Evolutionary conservation across 2,329 filamentous ascomycete genomes (phyloP).

Genomic region (Cryphonectria parasitica): DNA sequence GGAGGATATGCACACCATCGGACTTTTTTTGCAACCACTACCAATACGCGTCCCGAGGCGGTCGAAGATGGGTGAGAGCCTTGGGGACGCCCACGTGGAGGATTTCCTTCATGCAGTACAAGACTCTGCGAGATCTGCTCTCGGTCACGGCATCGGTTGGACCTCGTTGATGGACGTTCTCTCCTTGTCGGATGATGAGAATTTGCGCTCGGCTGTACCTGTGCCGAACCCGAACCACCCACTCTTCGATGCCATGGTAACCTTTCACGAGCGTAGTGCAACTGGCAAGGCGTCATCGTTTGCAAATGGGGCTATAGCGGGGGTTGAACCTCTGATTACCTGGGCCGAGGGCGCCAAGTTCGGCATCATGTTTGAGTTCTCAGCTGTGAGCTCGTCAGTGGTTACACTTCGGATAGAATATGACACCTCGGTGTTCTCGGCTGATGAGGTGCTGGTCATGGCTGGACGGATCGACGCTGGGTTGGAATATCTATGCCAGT

Average conservation of each 20-base stretch:
- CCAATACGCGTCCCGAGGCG: no score
- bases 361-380: slow-evolving; percentile 2
- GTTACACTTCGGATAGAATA: not conserved
- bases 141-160: no score
- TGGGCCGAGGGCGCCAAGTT: not conserved
- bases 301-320: not conserved
- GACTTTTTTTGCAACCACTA: no score
- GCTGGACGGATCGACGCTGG: not conserved
- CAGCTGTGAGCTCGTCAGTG: not conserved
- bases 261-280: not conserved
- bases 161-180: no score
- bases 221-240: no score
- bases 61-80: no score
- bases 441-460: not conserved
- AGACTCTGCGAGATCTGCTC: not conserved
- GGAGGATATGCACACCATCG: no score
- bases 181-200: no score
- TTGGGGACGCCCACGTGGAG: no score
- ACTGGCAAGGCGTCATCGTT: not conserved
- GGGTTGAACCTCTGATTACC: not conserved
- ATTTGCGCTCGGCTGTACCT: no score
- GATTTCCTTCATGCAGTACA: not conserved
- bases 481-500: not conserved
- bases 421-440: not conserved
- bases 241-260: no score